Evolutionary conservation across 1,284 basidiomycete genomes (phyloP).

Genomic region (Peniophora sp.): DNA sequence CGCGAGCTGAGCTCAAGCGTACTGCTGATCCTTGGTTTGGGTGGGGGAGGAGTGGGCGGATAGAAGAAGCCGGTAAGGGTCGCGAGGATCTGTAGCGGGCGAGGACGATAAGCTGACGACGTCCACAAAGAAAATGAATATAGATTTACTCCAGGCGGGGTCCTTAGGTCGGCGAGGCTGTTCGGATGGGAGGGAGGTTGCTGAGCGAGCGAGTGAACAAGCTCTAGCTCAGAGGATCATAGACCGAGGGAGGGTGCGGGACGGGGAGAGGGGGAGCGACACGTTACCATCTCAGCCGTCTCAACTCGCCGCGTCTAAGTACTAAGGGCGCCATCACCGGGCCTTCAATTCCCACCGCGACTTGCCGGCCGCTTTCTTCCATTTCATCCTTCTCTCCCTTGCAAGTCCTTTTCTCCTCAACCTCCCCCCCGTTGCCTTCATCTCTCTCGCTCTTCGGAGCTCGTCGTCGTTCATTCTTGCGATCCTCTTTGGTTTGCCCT

Average conservation of each 20-base stretch:
- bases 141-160: conserved; percentile 63
- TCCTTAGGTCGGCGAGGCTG: conserved; percentile 67
- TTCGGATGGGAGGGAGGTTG: conserved; percentile 28
- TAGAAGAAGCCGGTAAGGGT: conserved; percentile 80
- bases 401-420: too few species aligned
- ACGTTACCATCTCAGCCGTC: background rate
- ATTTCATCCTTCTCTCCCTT: too few species aligned
- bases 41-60: conserved; percentile 33
- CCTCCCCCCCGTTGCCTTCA: too few species aligned
- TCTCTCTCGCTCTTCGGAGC: too few species aligned
- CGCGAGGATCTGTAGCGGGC: conserved; percentile 67
- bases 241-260: conserved; percentile 5
- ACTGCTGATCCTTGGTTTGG: conserved; percentile 20
- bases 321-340: too few species aligned
- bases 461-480: too few species aligned
- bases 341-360: too few species aligned
- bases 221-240: conserved; percentile 14
- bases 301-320: conserved; percentile 2
- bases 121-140: conserved; percentile 5
- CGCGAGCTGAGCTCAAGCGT: conserved; percentile 74
- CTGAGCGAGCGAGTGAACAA: conserved; percentile 20
- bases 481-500: too few species aligned
- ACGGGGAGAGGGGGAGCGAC: conserved; percentile 4
- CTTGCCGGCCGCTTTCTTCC: too few species aligned
- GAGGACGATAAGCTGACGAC: conserved; percentile 2